Evolutionary conservation across 257 asterid species (phyloP), one percentile per base, ranked within the genome.

Genomic region (Capsicum pubescens): DNA sequence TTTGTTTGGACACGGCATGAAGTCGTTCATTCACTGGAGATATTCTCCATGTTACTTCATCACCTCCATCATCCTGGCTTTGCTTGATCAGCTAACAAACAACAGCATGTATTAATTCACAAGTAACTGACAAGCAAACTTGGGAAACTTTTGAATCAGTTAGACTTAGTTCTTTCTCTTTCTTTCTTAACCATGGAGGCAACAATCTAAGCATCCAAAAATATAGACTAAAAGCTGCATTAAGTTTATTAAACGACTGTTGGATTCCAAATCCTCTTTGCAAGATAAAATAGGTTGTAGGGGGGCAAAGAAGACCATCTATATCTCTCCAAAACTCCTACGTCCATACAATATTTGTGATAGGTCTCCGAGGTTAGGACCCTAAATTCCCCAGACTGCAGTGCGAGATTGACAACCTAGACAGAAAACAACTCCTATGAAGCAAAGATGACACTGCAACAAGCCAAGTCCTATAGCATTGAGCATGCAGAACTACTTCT

Each of bases 11-110:
- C 89, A 92, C 84, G 44, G 98, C 90, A 83, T 90, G 92, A 35
- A 96, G 94, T 84, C 93, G 93, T 86, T 96, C 97, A 72, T 96
- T 93, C 84, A 96, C 93, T 39, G 99, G 98, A 87, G 99, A 96
- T 86, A 94, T 89, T 89, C 86, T 93, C 99, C 99, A 96, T 67
- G 98, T 91, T 86, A 96, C 92, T 85, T 96, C 98, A 84, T 96
- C 97, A 59, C 87, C 91, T 69, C 88, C 88, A 83, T 96, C 98
- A 91, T 96, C 98, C 90, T 96, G 99, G 89, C 98, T 96, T 89
- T 92, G 95, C 90, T 94, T 91, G 85, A 96, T 94, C 88, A 96
- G 87, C 99, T 96, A 87, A 48, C 79, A 82, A 61, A 83, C 35
- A 58, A 63, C 55, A 83, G 79, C 39, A 86, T 59, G 46, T 63